phyloP scores from a whole-genome alignment of 441 rosid species.

The Metrosideros polymorpha region DNA sequence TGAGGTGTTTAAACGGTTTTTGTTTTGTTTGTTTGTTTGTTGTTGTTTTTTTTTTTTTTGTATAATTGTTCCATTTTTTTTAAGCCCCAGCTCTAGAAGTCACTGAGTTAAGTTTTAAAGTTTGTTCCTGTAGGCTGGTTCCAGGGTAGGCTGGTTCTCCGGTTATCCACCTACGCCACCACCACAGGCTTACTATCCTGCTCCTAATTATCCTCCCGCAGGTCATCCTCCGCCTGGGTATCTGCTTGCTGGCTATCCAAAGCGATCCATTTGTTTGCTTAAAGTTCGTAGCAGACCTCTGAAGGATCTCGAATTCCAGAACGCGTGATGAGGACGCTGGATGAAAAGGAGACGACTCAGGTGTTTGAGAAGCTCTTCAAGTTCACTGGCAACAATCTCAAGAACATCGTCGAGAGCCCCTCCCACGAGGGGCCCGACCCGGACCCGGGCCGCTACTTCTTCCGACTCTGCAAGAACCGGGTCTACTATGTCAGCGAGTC shows the following conservation, averaged over 20 bases:
- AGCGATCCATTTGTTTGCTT: neutral
- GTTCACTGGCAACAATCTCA: constrained; percentile 79
- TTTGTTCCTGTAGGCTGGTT: neutral
- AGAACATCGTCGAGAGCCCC: constrained; percentile 77
- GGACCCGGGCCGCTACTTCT: constrained; percentile 66
- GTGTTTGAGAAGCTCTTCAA: constrained; percentile 81
- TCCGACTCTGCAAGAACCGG: constrained; percentile 74
- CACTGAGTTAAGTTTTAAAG: neutral
- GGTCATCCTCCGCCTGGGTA: neutral
- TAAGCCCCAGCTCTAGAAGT: neutral
- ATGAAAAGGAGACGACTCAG: constrained; percentile 71
- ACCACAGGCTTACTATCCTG: neutral
- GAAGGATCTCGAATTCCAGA: neutral
- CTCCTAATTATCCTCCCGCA: neutral
- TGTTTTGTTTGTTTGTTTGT: neutral
- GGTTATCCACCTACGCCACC: rapidly evolving
- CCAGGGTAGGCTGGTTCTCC: neutral
- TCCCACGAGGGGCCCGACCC: constrained; percentile 76
- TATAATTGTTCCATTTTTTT: neutral
- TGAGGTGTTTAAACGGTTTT: neutral
- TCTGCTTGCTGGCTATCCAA: neutral
- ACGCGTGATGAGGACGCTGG: constrained; percentile 60
- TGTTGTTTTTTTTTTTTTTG: neutral
- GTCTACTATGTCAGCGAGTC: constrained; percentile 80
- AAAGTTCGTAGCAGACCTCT: neutral